Conservation (phyloP, 345 rosid genomes). For the Salix suchowensis region DNA sequence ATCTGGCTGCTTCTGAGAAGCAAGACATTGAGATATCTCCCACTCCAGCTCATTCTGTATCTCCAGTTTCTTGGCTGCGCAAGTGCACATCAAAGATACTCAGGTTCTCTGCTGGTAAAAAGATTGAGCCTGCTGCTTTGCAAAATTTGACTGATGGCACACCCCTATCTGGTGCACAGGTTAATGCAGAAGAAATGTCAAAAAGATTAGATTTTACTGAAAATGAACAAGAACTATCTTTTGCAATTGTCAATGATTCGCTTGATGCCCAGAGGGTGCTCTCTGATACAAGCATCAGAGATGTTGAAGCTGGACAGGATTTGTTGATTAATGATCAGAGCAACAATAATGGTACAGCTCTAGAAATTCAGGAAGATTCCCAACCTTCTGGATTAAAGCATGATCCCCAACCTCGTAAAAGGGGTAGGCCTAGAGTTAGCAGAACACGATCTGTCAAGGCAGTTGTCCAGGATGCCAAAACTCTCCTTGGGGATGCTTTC, state of each 20-base stretch:
- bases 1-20: constrained; percentile 17
- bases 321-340: constrained; percentile 45
- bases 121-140: constrained; percentile 35
- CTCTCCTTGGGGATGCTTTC: constrained; percentile 55
- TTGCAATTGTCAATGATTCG: constrained; percentile 36
- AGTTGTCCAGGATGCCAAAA: constrained; percentile 71
- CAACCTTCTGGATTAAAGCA: constrained; percentile 43
- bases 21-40: constrained; percentile 42
- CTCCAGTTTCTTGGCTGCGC: constrained; percentile 72
- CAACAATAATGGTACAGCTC: constrained; percentile 44
- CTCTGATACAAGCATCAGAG: constrained; percentile 41
- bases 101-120: constrained; percentile 65
- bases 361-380: constrained; percentile 46
- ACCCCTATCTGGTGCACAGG: constrained; percentile 24
- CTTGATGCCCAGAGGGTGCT: constrained; percentile 42
- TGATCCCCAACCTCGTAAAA: constrained; percentile 41
- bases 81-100: constrained; percentile 81
- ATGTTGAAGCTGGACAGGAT: constrained; percentile 39
- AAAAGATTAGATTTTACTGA: constrained; percentile 26
- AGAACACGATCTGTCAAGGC: constrained; percentile 74
- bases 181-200: constrained; percentile 33
- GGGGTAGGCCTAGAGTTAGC: constrained; percentile 49
- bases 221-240: constrained; percentile 40
- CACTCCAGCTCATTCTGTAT: constrained; percentile 21
- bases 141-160: constrained; percentile 31